Evolutionary conservation across 768 basidiomycete genomes (phyloP).

Genomic region (Lactarius tabidus): DNA sequence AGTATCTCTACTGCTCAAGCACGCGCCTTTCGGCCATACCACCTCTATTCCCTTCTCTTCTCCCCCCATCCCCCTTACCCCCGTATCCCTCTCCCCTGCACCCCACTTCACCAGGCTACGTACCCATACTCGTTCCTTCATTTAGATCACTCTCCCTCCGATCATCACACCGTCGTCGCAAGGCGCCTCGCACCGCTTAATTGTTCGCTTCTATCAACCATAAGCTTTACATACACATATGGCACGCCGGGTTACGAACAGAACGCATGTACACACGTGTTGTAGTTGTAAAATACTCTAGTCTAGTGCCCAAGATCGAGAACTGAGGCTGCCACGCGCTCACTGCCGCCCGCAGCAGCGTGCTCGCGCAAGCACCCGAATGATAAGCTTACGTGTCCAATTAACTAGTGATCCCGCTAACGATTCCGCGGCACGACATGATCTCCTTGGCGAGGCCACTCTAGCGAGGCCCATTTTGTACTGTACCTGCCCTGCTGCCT

Average conservation of each 20-base stretch:
- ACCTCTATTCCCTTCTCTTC: not conserved
- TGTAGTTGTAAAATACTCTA: not conserved
- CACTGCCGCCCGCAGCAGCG: not conserved
- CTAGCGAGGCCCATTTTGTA: not conserved
- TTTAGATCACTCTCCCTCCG: too few relatives aligned
- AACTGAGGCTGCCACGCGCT: constrained; percentile 16
- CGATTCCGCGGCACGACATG: not conserved
- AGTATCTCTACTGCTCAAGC: not conserved
- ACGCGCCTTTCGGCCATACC: not conserved
- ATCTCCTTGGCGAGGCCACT: not conserved
- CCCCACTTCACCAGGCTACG: not conserved
- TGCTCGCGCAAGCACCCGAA: not conserved
- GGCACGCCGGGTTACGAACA: not conserved
- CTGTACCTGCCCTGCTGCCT: not conserved
- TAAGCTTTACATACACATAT: not conserved
- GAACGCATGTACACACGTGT: not conserved
- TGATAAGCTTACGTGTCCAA: not conserved
- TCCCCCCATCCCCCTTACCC: not conserved
- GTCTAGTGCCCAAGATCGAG: not conserved
- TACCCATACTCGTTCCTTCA: not conserved
- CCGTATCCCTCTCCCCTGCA: not conserved
- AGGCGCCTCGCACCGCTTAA: not conserved
- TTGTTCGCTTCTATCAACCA: not conserved
- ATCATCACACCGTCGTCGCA: constrained; percentile 1
- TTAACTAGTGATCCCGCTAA: too few relatives aligned